Evolutionary conservation across 202 grass and related monocot genomes (phyloP).

Genomic region (Eragrostis tef): DNA sequence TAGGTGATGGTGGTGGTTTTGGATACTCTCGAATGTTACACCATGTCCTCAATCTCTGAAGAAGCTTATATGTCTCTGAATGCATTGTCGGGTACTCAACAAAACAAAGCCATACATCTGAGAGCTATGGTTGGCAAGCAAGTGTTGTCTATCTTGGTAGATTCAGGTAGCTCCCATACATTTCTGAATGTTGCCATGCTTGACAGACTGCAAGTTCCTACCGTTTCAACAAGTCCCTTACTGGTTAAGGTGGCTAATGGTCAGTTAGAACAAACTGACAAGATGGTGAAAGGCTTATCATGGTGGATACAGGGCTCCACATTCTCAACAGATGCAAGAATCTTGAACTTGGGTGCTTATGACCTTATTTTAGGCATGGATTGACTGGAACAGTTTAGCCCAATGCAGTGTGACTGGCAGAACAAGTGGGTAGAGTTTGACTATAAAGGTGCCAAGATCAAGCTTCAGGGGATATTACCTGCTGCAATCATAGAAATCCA

Average conservation of each 20-base stretch:
- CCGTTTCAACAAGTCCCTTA: not conserved
- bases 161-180: not conserved
- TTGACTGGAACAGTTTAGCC: not conserved
- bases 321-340: not conserved
- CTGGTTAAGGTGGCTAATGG: not conserved
- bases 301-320: not conserved
- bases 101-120: no score
- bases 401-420: not conserved
- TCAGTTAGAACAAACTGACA: accelerated
- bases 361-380: not conserved
- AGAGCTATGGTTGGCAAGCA: no score
- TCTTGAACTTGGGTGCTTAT: not conserved
- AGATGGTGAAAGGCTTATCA: accelerated
- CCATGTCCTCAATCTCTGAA: no score
- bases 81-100: no score
- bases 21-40: no score
- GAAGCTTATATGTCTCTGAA: no score
- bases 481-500: no score
- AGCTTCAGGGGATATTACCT: not conserved
- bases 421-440: not conserved
- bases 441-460: not conserved
- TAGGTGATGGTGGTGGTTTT: no score
- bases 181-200: not conserved
- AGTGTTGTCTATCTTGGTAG: no score
- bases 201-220: no score